Conservation (phyloP, 1,139 yeast species). For the Pneumocystis oryctolagi region DNA sequence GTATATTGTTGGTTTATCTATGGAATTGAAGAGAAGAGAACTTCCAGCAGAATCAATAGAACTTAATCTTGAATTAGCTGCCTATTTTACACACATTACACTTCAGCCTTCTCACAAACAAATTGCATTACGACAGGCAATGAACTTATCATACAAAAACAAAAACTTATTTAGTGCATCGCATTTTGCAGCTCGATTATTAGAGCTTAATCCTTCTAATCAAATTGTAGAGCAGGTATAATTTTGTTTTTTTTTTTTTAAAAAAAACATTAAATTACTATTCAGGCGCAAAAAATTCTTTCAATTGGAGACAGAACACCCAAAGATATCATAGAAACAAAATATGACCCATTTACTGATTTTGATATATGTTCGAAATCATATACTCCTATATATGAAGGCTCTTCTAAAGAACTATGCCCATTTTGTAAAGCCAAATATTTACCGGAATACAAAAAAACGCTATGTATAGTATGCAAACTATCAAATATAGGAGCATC, state of each 20-base stretch:
- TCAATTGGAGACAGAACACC: slow-evolving; percentile 65
- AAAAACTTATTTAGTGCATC: slow-evolving; percentile 83
- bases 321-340: slow-evolving; percentile 74
- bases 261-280: neutral
- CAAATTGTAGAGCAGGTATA: slow-evolving; percentile 54
- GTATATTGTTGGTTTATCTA: slow-evolving; percentile 78
- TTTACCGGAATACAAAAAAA: slow-evolving; percentile 62
- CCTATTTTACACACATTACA: slow-evolving; percentile 78
- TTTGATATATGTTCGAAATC: slow-evolving; percentile 83
- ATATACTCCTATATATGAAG: slow-evolving; percentile 75
- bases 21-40: slow-evolving; percentile 76
- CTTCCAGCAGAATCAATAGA: slow-evolving; percentile 48
- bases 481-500: slow-evolving; percentile 82
- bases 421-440: slow-evolving; percentile 89
- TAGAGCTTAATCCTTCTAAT: slow-evolving; percentile 53
- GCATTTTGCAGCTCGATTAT: slow-evolving; percentile 71
- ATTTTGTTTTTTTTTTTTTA: neutral
- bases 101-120: slow-evolving; percentile 71
- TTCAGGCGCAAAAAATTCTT: slow-evolving; percentile 57
- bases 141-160: slow-evolving; percentile 77
- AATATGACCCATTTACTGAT: slow-evolving; percentile 82
- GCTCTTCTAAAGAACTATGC: slow-evolving; percentile 53
- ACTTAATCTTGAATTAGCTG: slow-evolving; percentile 85
- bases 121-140: slow-evolving; percentile 86
- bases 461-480: slow-evolving; percentile 57